Evolutionary conservation across 305 asterid genomes (phyloP), one percentile per base, ranked within the genome.

Genomic region (Vinca major): DNA sequence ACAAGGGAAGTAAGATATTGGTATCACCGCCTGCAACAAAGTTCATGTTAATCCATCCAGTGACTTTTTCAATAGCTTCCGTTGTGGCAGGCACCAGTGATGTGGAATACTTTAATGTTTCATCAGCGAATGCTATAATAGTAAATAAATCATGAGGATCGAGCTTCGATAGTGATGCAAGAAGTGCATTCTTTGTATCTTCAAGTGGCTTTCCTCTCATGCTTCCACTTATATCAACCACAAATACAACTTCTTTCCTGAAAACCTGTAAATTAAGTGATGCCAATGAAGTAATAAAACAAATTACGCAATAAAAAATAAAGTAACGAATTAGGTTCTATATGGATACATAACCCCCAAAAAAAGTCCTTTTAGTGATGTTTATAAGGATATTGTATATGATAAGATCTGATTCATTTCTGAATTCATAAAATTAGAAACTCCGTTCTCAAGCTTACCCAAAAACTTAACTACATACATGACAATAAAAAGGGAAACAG

Each of bases 211-310:
- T 87, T 61, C 88, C 97, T 80, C 77, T 83, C 99, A 89, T 93
- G 86, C 99, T 93, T 71, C 92, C 93, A 78, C 99, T 93, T 81
- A 88, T 86, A 82, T 93, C 99, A 73, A 93, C 89, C 74, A 84
- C 85, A 86, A 89, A 91, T 49, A 91, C 84, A 73, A 93, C 84
- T 82, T 83, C 96, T 78, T 82, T 91, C 81, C 86, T 84, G 77
- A 87, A 91, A 73, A 80, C 81, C 99, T 93, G 39, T 73, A 62
- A 67, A 26, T 61, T 52, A 65, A 13, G 56, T 61, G 68, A 33
- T 50, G 40, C 54, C 40, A 45, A 26, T 36, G 43, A 52, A 54
- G 62, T 41, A 36, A 50, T n/a, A 33, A 63, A 71, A 67, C 6
- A 70, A 14, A 7, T 14, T 14, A 43, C 9, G 72, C 63, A 58